Conservation (phyloP, 2,329 filamentous ascomycete species). For the Hymenoscyphus repandus region DNA sequence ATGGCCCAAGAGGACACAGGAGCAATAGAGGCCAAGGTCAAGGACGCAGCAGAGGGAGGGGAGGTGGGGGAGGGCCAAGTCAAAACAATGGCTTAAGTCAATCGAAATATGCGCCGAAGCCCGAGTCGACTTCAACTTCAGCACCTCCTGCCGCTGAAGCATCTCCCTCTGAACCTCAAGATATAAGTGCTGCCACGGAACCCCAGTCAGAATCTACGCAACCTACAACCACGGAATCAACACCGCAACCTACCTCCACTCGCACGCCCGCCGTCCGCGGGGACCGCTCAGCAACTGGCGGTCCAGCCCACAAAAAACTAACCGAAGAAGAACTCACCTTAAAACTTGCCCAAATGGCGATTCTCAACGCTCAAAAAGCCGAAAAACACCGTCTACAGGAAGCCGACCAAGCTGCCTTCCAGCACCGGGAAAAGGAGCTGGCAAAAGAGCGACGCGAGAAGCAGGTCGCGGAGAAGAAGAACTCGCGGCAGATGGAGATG, state of each 20-base stretch:
- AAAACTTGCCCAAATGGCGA: constrained; percentile 55
- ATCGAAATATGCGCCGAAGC: constrained; percentile 21
- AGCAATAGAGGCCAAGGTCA: constrained; percentile 6
- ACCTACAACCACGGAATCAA: not conserved
- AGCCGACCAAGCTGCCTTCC: constrained; percentile 60
- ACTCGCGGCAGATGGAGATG: constrained; percentile 29
- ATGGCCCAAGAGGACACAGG: constrained; percentile 6
- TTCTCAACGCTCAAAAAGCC: constrained; percentile 54
- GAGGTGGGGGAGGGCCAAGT: constrained; percentile 13
- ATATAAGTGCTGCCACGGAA: not conserved
- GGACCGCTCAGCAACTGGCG: constrained; percentile 49
- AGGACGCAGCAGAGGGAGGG: constrained; percentile 11
- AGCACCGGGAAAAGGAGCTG: constrained; percentile 56
- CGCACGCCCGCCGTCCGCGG: constrained; percentile 43
- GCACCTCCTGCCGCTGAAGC: not conserved
- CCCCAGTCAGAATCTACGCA: not conserved
- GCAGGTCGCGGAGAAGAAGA: constrained; percentile 24
- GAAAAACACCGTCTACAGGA: constrained; percentile 61
- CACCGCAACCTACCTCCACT: constrained; percentile 5
- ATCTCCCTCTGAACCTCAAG: not conserved
- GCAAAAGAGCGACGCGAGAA: constrained; percentile 40
- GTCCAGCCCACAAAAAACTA: constrained; percentile 51
- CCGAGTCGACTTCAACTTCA: constrained; percentile 4
- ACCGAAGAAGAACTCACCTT: constrained; percentile 59
- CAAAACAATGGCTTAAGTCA: constrained; percentile 15